phyloP scores from a whole-genome alignment of 305 asterid genomes.

The Fraxinus platypoda region DNA sequence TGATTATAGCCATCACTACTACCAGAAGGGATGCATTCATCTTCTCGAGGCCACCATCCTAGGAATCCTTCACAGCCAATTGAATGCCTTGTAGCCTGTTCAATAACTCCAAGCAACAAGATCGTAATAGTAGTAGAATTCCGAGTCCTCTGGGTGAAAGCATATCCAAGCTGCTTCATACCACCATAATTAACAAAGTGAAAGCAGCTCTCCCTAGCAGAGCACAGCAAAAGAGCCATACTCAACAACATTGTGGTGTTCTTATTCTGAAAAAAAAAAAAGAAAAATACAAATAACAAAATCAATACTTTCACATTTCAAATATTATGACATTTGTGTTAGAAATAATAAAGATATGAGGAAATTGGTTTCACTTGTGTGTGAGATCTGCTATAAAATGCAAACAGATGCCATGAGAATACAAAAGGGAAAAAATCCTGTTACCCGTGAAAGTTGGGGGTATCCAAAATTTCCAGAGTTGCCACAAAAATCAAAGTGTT shows the following conservation, averaged over 20 bases:
- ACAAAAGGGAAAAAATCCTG: slow-evolving; percentile 14
- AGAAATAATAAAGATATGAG: slow-evolving; percentile 16
- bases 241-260: slow-evolving; percentile 65
- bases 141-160: slow-evolving; percentile 41
- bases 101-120: slow-evolving; percentile 78
- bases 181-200: slow-evolving; percentile 77
- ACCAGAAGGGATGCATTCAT: slow-evolving; percentile 69
- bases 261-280: slow-evolving; percentile 52
- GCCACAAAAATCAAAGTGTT: slow-evolving; percentile 40
- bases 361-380: slow-evolving; percentile 18
- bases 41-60: slow-evolving; percentile 85
- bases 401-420: slow-evolving; percentile 16
- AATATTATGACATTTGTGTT: neutral
- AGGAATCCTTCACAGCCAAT: slow-evolving; percentile 94
- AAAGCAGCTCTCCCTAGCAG: slow-evolving; percentile 84
- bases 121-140: slow-evolving; percentile 55
- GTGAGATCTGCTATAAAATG: slow-evolving; percentile 18
- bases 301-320: slow-evolving; percentile 9
- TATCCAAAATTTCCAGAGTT: slow-evolving; percentile 43
- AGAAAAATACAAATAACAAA: neutral
- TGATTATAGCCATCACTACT: slow-evolving; percentile 83
- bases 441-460: slow-evolving; percentile 66
- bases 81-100: slow-evolving; percentile 82
- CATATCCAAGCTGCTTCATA: slow-evolving; percentile 83
- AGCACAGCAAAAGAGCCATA: slow-evolving; percentile 69